Evolutionary conservation across 2,329 filamentous ascomycete species (phyloP).

Genomic region (Endoconidiophora polonica): DNA sequence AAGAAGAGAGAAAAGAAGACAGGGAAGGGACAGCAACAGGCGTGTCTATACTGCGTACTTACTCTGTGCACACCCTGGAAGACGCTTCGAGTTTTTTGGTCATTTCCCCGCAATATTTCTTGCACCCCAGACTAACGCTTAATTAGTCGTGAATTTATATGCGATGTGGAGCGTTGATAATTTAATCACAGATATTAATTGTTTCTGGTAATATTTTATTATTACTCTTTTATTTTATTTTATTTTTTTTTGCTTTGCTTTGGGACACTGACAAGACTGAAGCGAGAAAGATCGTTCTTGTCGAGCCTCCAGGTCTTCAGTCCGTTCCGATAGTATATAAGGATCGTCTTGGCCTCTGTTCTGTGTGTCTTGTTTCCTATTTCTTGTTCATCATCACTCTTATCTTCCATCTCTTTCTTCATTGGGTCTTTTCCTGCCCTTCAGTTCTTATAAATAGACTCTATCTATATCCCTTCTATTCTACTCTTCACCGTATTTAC

Average conservation of each 20-base stretch:
- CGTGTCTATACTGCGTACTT: no score
- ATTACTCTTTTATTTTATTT: background rate
- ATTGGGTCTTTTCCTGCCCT: background rate
- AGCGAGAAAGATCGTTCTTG: background rate
- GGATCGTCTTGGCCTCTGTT: slow-evolving; percentile 3
- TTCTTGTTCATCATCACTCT: slow-evolving; percentile 10
- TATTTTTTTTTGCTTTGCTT: background rate
- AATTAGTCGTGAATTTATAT: background rate
- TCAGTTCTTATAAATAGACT: background rate
- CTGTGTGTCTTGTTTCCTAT: background rate
- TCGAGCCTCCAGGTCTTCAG: background rate
- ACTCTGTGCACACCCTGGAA: no score
- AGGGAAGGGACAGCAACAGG: no score
- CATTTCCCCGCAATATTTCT: slow-evolving; percentile 8
- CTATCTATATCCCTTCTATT: background rate
- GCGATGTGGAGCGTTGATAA: background rate
- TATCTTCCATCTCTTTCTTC: slow-evolving; percentile 6
- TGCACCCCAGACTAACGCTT: no score
- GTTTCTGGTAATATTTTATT: background rate
- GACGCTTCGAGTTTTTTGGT: background rate
- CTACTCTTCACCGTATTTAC: background rate
- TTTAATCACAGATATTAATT: no score
- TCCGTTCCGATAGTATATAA: slow-evolving; percentile 7
- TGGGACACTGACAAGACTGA: background rate
- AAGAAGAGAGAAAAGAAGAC: no score